Base-by-base conservation (phyloP, 495 filamentous ascomycete species). In the Sabuloglossum arenarium region DNA sequence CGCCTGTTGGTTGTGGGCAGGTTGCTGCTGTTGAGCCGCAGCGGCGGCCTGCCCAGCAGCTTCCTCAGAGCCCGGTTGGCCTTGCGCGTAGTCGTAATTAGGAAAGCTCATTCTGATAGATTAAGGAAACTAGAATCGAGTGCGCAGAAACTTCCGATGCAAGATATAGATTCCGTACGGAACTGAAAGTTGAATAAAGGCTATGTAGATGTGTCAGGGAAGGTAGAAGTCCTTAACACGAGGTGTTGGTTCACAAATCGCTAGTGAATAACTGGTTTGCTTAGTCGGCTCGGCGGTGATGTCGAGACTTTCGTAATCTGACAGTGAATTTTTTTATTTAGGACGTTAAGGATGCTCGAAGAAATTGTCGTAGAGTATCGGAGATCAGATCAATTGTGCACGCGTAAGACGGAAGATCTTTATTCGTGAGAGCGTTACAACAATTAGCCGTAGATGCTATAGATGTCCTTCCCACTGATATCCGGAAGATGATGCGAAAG, bases 1-100 rank as follows among this genome's bases (percentile, higher is more conserved):
- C 29, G 76, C 68, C 54, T 66, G 70, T 63, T 79, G 73, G 32
- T 64, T 67, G 24, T 51, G 46, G 4, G 27, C n/a, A 16, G 45
- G 56, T 29, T 37, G 60, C 54, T 63, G 65, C 42, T 61, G 59
- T 30, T 59, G 54, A 30, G 28, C 60, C 11, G 37, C 58, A 39
- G 64, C 62, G n/a, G 53, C 54, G 37, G 61, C 64, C 14, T 53
- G 56, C n/a, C 50, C 60, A 53, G 56, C 61, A 31, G 57, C 34
- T 28, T 67, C 66, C 55, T 68, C 66, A 54, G 56, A 43, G 42
- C 59, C 56, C 27, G 61, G 59, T 47, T 67, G 63, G 59, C 66
- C 64, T 49, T 63, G 64, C 50, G 65, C 63, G 25, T 29, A 28
- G 29, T 68, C 61, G 59, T 63, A 66, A 50, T 64, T 67, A 12